Conservation (phyloP, 1,284 basidiomycete species). For the Cutaneotrichosporon arboriforme region DNA sequence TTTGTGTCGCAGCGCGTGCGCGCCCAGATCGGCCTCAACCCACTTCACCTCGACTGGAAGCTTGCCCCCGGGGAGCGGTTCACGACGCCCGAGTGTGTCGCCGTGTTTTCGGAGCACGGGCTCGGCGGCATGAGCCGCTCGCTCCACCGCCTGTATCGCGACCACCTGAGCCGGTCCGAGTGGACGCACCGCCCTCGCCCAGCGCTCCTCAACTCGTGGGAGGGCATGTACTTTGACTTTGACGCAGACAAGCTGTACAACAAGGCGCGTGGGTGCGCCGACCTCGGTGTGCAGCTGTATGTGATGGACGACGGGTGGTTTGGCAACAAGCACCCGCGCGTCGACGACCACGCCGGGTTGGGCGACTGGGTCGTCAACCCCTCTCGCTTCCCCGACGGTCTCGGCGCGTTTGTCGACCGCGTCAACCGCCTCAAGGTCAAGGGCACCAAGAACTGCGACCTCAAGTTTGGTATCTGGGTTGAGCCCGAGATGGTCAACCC, state of each 20-base stretch:
- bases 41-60: slow-evolving; percentile 26
- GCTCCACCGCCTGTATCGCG: slow-evolving; percentile 26
- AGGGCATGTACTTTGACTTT: slow-evolving; percentile 35
- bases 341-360: slow-evolving; percentile 22
- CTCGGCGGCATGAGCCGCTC: slow-evolving; percentile 27
- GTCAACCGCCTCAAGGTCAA: background rate
- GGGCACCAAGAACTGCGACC: background rate
- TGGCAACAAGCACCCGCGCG: slow-evolving; percentile 30
- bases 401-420: slow-evolving; percentile 18
- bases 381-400: slow-evolving; percentile 28
- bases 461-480: slow-evolving; percentile 37
- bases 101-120: slow-evolving; percentile 20
- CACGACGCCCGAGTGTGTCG: slow-evolving; percentile 31
- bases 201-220: slow-evolving; percentile 36
- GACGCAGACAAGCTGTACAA: slow-evolving; percentile 18
- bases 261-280: slow-evolving; percentile 23
- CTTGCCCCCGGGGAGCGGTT: slow-evolving; percentile 24
- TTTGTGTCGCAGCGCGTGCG: slow-evolving; percentile 18
- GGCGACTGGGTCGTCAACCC: slow-evolving; percentile 35
- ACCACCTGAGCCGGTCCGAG: slow-evolving; percentile 21
- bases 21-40: slow-evolving; percentile 28
- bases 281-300: slow-evolving; percentile 30
- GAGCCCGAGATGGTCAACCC: slow-evolving; percentile 42
- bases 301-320: slow-evolving; percentile 44
- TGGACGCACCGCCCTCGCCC: slow-evolving; percentile 23